Evolutionary conservation across 495 filamentous ascomycete genomes (phyloP).

Genomic region (Penicillium bovifimosum): DNA sequence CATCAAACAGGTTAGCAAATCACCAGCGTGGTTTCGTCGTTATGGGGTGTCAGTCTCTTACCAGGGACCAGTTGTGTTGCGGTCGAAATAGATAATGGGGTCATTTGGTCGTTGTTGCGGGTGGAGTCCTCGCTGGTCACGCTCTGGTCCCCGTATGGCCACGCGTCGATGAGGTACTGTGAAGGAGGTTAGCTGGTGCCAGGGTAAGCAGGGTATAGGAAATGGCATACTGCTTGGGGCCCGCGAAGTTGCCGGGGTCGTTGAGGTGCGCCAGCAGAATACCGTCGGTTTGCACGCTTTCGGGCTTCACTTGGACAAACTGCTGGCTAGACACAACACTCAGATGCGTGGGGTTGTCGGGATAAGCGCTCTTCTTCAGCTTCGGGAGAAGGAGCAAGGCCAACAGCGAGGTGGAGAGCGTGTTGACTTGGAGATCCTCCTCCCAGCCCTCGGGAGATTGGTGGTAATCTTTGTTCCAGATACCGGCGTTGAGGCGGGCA

Average conservation of each 20-base stretch:
- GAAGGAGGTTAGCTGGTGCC: conserved; percentile 18
- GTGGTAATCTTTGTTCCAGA: conserved; percentile 34
- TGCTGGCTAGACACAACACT: conserved; percentile 40
- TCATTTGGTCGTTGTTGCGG: conserved; percentile 62
- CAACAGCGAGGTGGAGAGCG: conserved; percentile 52
- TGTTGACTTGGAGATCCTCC: conserved; percentile 52
- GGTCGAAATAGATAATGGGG: no score
- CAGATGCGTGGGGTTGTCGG: conserved; percentile 29
- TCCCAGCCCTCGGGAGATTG: conserved; percentile 48
- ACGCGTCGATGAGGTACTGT: conserved; percentile 52
- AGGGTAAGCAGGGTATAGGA: conserved; percentile 14
- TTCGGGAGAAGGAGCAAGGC: conserved; percentile 51
- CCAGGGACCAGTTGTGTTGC: no score
- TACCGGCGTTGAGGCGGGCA: conserved; percentile 43
- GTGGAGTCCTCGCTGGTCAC: conserved; percentile 78
- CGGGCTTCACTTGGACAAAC: conserved; percentile 33
- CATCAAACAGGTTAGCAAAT: not conserved
- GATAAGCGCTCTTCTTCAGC: conserved; percentile 23
- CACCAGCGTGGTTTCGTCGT: not conserved
- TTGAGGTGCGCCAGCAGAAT: conserved; percentile 34
- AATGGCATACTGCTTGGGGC: conserved; percentile 38
- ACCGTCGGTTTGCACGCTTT: conserved; percentile 28
- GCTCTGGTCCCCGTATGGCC: conserved; percentile 60
- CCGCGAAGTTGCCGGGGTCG: conserved; percentile 20
- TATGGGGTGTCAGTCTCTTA: not conserved